Percentiles rank a stretch among this genome's conserved stretches.
These are phyloP conservation scores for Tolypocladium tundrense DNA, from an alignment of 2,329 filamentous ascomycete species.

Conservation along the genomic window DNA sequence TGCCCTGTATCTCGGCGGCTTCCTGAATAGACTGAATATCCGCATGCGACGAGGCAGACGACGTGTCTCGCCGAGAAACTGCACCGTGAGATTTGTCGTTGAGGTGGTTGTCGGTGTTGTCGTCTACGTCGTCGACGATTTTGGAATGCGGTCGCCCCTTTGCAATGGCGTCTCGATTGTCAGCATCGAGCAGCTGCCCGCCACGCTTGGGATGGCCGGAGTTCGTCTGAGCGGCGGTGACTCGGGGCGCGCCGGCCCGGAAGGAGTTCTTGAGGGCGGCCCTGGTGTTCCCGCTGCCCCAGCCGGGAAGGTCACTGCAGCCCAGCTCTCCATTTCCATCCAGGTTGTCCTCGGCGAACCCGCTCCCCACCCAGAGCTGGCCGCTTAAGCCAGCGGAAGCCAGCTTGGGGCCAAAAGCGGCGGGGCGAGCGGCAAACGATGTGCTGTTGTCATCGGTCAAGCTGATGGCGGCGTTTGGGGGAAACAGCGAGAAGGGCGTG, in stretches of 20 bases:
- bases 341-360: slow-evolving; percentile 72
- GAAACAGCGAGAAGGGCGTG: slow-evolving; percentile 78
- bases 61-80: slow-evolving; percentile 22
- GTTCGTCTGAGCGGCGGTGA: slow-evolving; percentile 8
- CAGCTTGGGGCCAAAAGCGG: slow-evolving; percentile 79
- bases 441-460: slow-evolving; percentile 97
- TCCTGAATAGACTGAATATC: slow-evolving; percentile 91
- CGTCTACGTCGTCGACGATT: slow-evolving; percentile 32
- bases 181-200: slow-evolving; percentile 14
- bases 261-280: slow-evolving; percentile 29
- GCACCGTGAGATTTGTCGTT: slow-evolving; percentile 39
- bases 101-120: slow-evolving; percentile 79
- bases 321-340: slow-evolving; percentile 75
- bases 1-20: slow-evolving; percentile 83
- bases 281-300: slow-evolving; percentile 54
- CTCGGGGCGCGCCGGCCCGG: slow-evolving; percentile 15
- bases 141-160: slow-evolving; percentile 4
- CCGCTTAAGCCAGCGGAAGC: slow-evolving; percentile 71
- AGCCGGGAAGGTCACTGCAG: slow-evolving; percentile 88
- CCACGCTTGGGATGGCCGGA: slow-evolving; percentile 8
- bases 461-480: slow-evolving; percentile 89
- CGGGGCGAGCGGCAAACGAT: slow-evolving; percentile 86
- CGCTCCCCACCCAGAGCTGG: slow-evolving; percentile 86
- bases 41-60: slow-evolving; percentile 49
- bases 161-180: slow-evolving; percentile 12